These are phyloP conservation scores for Rhodotorula glutinis DNA, from an alignment of 1,284 basidiomycete genomes.

Conservation along the genomic window DNA sequence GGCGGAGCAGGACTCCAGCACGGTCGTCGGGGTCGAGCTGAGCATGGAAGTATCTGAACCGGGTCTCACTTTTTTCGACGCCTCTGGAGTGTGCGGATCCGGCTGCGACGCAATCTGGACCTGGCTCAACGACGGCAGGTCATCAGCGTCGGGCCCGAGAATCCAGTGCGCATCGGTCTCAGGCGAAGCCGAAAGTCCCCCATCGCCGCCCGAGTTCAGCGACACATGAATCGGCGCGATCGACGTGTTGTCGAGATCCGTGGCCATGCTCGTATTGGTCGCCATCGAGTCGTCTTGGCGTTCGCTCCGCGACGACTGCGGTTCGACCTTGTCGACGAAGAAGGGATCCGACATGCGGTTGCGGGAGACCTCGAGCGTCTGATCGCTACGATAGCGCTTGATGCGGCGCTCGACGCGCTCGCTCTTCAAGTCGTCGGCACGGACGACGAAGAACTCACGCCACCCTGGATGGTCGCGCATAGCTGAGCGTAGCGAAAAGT, in stretches of 20 bases:
- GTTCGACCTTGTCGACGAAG: constrained; percentile 1
- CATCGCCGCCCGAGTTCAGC: too few species aligned
- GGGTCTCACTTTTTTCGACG: not conserved
- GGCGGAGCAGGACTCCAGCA: too few species aligned
- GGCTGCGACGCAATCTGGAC: not conserved
- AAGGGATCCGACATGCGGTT: not conserved
- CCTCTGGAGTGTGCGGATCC: not conserved
- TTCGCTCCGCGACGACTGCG: not conserved
- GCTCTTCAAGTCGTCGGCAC: constrained; percentile 80
- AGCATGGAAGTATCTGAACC: too few species aligned
- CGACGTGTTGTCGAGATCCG: too few species aligned
- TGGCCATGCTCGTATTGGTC: not conserved
- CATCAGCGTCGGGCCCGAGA: not conserved
- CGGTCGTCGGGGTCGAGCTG: too few species aligned
- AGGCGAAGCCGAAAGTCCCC: not conserved
- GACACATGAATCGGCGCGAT: too few species aligned
- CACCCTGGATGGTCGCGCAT: constrained; percentile 66
- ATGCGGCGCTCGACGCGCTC: constrained; percentile 79
- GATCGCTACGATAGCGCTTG: constrained; percentile 75
- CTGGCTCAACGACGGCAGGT: not conserved
- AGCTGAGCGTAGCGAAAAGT: constrained; percentile 63
- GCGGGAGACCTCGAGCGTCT: constrained; percentile 29
- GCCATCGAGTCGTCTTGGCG: constrained; percentile 5
- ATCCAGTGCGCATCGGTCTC: not conserved
- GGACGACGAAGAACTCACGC: constrained; percentile 79